Base-by-base conservation (phyloP, 2,329 filamentous ascomycete species). In the Colletotrichum sp. region DNA sequence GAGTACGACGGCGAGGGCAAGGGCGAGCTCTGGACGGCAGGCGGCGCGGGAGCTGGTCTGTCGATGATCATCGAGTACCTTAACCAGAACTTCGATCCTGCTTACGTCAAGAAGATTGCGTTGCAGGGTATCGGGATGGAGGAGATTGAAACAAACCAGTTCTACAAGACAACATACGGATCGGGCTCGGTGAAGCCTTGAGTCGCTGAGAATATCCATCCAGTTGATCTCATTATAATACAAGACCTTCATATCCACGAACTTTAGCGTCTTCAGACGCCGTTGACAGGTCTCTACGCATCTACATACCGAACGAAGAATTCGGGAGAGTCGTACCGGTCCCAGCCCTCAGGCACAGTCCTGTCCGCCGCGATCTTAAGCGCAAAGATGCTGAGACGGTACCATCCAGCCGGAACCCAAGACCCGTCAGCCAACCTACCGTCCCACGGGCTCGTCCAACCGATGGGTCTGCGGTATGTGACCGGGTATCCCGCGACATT, bases 341-440 rank as follows among this genome's bases (percentile, higher is more conserved):
- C 78, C 76, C 76, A 79, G 27, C 77, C 74, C 28, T 72, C 72
- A 6, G 68, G 66, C 8, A 68, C 12, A 27, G n/a, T 36, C 25
- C 70, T 65, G 28, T 79, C 61, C 28, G 75, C 78, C 28, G 69
- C 70, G n/a, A 77, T 73, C 59, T 78, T 68, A 25, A 79, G 30
- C 12, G 77, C 78, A 25, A 64, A 78, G 12, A 77, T 57, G 13
- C 76, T 83, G 61, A 91, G 83, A 79, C 86, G 87, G 80, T 92
- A 91, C 25, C 80, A 78, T 5, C 90, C 90, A 1, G 85, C 83
- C 0, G 88, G 86, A 4, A 85, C 89, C 76, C 88, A 90, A 1
- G 80, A 84, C 9, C 89, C 89, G 12, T 88, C 85, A 0, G 83
- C 83, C 9, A 91, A 80, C 44, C 82, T 81, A 6, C 90, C 90